Evolutionary conservation across 1,139 yeast species (phyloP).

Genomic region (Arxiozyma bovina): DNA sequence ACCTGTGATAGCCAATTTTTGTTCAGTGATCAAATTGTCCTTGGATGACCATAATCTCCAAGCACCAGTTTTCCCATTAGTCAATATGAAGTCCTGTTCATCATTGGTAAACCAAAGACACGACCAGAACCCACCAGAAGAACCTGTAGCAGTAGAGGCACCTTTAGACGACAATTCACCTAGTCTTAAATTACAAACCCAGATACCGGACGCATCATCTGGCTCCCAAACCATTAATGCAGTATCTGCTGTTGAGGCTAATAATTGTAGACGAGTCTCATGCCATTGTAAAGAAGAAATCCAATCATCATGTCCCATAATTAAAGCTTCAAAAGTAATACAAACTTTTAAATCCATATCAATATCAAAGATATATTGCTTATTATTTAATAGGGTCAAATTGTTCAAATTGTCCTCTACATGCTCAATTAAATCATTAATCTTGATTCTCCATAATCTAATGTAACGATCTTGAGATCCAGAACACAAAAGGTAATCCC

Average conservation of each 20-base stretch:
- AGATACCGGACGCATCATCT: constrained; percentile 76
- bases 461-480: constrained; percentile 89
- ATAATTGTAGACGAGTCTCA: constrained; percentile 47
- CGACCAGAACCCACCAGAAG: constrained; percentile 96
- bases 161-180: constrained; percentile 95
- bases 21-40: constrained; percentile 38
- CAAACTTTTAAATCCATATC: constrained; percentile 35
- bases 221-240: constrained; percentile 96
- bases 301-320: constrained; percentile 99
- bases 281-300: constrained; percentile 81
- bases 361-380: constrained; percentile 50
- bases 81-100: constrained; percentile 46
- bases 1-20: constrained; percentile 64
- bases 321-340: constrained; percentile 78
- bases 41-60: constrained; percentile 63
- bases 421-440: constrained; percentile 49
- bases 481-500: constrained; percentile 59
- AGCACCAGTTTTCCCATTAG: constrained; percentile 89
- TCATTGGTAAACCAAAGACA: constrained; percentile 62
- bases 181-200: constrained; percentile 73
- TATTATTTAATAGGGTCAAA: constrained; percentile 49
- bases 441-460: constrained; percentile 68
- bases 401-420: constrained; percentile 48
- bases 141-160: constrained; percentile 96
- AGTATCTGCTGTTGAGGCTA: constrained; percentile 90